Base-by-base conservation (phyloP, 352 stramenopile species). In the Phytophthora agathidicida region DNA sequence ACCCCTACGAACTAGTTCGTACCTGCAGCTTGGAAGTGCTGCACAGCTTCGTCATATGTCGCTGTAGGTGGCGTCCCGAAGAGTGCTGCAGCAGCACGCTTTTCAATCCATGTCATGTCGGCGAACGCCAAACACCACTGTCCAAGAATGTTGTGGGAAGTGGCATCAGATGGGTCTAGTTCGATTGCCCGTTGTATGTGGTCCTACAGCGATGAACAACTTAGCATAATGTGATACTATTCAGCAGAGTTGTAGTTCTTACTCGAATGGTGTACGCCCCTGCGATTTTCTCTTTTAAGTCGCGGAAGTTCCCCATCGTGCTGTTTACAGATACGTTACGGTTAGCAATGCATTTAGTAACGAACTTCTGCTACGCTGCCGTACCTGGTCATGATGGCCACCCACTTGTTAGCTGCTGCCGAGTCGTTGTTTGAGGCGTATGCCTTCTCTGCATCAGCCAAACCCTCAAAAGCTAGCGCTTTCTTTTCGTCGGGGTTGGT, bases 81-180 rank as follows among this genome's bases (percentile, higher is more conserved):
- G n/a, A 93, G 67, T 45, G 71, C 76, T 16, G 83, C 59, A 9
- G 83, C 81, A 4, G 83, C 81, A 1, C 71, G 63, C 49, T 87
- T 86, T 51, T 93, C 83, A 49, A 91, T 78, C 83, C 83, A 93
- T 35, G 73, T 80, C 60, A 93, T 83, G 49, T 90, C 78, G 9
- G 83, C 80, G 44, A 93, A 88, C n/a, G 83, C 80, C 16, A 91
- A 71, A 48, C 80, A 88, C 83, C 83, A 93, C 28, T 89, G 80
- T 5, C 80, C 83, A 28, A 93, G 56, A 23, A 93, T 88, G 45
- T 89, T 84, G 65, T 88, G 72, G 19, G 65, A 79, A 3, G 73
- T 88, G 10, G 80, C 64, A 48, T 91, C 78, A 5, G 53, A 68
- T 16, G 80, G 77, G 50, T 93, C 78, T 28, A 93, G 50, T 36